Conservation (phyloP, 2,329 filamentous ascomycete species). For the Exophiala alcalophila region DNA sequence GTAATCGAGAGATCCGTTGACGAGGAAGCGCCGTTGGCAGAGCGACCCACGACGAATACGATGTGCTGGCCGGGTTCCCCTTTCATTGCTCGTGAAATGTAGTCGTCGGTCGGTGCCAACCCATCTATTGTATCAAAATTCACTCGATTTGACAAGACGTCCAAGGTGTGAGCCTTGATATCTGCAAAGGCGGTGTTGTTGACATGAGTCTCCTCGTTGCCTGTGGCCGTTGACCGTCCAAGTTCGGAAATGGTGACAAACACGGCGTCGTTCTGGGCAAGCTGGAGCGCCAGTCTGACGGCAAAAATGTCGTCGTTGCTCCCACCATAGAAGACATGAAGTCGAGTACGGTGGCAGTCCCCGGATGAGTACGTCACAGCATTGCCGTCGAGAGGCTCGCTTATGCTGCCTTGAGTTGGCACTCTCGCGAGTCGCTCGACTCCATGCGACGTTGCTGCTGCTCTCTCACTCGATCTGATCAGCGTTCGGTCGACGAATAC, state of each 20-base stretch:
- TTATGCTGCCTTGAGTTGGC: conserved; percentile 56
- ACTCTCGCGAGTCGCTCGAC: too few relatives aligned
- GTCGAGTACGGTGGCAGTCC: conserved; percentile 55
- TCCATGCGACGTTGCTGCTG: too few relatives aligned
- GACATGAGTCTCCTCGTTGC: not conserved
- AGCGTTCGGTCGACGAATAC: conserved; percentile 45
- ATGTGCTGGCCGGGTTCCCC: too few relatives aligned
- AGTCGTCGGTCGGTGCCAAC: too few relatives aligned
- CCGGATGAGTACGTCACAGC: conserved; percentile 22
- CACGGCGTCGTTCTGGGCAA: conserved; percentile 64
- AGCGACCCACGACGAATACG: too few relatives aligned
- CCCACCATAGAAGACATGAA: conserved; percentile 85
- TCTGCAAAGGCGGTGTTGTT: conserved; percentile 17
- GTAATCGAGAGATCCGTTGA: conserved; percentile 32
- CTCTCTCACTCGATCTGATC: too few relatives aligned
- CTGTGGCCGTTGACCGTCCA: not conserved
- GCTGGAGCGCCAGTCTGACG: conserved; percentile 75
- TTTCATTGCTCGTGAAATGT: too few relatives aligned
- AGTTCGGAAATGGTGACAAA: conserved; percentile 6
- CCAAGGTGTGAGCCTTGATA: conserved; percentile 7
- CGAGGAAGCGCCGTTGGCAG: conserved; percentile 35
- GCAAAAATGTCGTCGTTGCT: conserved; percentile 78
- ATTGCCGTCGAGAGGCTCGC: conserved; percentile 34
- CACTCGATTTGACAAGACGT: conserved; percentile 1
- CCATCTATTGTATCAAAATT: conserved; percentile 12